phyloP scores from a whole-genome alignment of 495 filamentous ascomycete species.

The Penicillium diatomitis region DNA sequence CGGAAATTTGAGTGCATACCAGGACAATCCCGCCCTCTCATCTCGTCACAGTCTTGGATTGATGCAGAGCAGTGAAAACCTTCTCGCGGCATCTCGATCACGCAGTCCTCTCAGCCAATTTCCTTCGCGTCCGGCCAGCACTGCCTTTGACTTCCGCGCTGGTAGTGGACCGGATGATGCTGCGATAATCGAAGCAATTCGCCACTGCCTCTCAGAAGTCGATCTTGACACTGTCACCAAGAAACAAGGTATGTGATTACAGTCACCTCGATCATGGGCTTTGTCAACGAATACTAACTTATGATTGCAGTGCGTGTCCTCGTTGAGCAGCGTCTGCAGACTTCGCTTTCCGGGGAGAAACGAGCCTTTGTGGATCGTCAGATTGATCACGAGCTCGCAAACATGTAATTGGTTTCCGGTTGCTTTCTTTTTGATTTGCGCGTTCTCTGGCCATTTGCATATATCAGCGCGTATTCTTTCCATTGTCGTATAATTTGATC shows the following conservation, averaged over 20 bases:
- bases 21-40: slow-evolving; percentile 35
- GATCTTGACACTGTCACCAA: slow-evolving; percentile 95
- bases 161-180: slow-evolving; percentile 58
- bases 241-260: slow-evolving; percentile 62
- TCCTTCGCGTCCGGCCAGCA: slow-evolving; percentile 53
- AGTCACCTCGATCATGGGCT: background rate
- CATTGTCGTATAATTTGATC: no score
- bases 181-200: slow-evolving; percentile 73
- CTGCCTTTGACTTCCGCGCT: slow-evolving; percentile 63
- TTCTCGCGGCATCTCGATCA: slow-evolving; percentile 42
- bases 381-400: slow-evolving; percentile 90
- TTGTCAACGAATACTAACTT: slow-evolving; percentile 9
- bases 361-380: slow-evolving; percentile 76
- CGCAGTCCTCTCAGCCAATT: slow-evolving; percentile 43
- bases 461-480: slow-evolving; percentile 9
- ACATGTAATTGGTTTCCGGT: slow-evolving; percentile 54
- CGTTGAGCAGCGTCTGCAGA: slow-evolving; percentile 87
- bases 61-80: slow-evolving; percentile 53
- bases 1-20: slow-evolving; percentile 51
- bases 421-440: background rate
- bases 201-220: slow-evolving; percentile 73
- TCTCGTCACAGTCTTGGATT: slow-evolving; percentile 41
- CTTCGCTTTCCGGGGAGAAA: slow-evolving; percentile 73
- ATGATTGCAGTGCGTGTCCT: slow-evolving; percentile 57
- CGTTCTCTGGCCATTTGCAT: slow-evolving; percentile 15